Percentiles rank a stretch among this genome's conserved stretches.
Evolutionary conservation across 495 filamentous ascomycete species (phyloP).

Genomic region (Neurospora sublineolata): DNA sequence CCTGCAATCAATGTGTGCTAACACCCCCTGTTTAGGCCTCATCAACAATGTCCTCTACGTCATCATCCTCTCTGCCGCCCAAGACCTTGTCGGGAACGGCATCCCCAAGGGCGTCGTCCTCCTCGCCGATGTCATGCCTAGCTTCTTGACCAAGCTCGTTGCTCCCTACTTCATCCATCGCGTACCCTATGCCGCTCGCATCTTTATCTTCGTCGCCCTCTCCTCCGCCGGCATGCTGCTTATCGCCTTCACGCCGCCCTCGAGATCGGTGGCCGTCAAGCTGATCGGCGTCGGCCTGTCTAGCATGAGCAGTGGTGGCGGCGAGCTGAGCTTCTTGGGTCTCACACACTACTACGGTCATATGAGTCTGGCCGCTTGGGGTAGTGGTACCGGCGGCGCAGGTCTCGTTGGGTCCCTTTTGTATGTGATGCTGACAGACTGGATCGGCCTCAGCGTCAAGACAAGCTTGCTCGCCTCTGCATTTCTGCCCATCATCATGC

Average conservation of each 20-base stretch:
- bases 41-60: constrained; percentile 99
- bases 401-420: constrained; percentile 77
- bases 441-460: constrained; percentile 56
- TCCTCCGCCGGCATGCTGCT: constrained; percentile 79
- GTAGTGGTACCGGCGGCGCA: constrained; percentile 83
- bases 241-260: constrained; percentile 63
- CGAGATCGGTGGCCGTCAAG: constrained; percentile 55
- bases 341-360: constrained; percentile 88
- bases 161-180: constrained; percentile 89
- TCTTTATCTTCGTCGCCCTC: constrained; percentile 57
- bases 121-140: constrained; percentile 82
- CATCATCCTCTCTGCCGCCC: constrained; percentile 88
- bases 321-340: constrained; percentile 81
- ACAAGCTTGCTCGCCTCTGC: constrained; percentile 64
- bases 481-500: constrained; percentile 69
- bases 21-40: constrained; percentile 46
- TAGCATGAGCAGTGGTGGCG: constrained; percentile 69
- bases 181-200: constrained; percentile 65
- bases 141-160: constrained; percentile 75
- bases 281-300: constrained; percentile 76
- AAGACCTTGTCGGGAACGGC: constrained; percentile 76
- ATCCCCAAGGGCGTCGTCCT: constrained; percentile 87
- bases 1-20: background rate
- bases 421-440: constrained; percentile 77
- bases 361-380: constrained; percentile 87